Evolutionary conservation across 2,329 filamentous ascomycete species (phyloP), one percentile per base, ranked within the genome.

Genomic region (Hysterium pulicare): DNA sequence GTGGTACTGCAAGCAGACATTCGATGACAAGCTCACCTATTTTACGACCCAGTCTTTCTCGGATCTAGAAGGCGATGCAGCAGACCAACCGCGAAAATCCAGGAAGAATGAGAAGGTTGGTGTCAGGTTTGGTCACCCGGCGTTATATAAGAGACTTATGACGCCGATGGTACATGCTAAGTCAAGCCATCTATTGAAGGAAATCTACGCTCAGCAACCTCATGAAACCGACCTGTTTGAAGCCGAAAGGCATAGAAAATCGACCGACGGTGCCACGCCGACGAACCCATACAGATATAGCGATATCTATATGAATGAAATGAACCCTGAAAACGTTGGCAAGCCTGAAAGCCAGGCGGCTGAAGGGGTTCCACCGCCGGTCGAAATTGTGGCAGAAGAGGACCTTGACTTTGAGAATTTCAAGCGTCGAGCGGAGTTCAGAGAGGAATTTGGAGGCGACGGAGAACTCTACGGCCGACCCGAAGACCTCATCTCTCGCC

Each of bases 391-490:
- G 0, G 82, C 86, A 0, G 91, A 97, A 58, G 77, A 79, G 38
- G 82, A 89, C 31, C 83, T 95, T 57, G 89, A 95, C 63, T 95
- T 95, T 61, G 83, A 87, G 46, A 90, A 88, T 67, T 96, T 84
- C 76, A 96, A 94, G 70, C 86, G 94, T 64, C 79, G 88, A 4
- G 79, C 86, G 2, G 90, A 96, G 55, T 96, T 96, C 68, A 81
- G 84, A 0, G 85, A 90, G 13, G 84, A 93, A 39, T 87, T 90
- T 53, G 90, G 89, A 15, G 90, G 86, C 8, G 71, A 74, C 38
- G 86, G 86, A 21, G 69, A 71, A 40, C 54, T 75, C 2, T 75
- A 71, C 51, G 85, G 84, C 3, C 75, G 71, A 11, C 71, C 76
- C 2, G 71, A 75, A 16, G 84, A 87, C 46, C 68, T 84, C 1